phyloP scores from a whole-genome alignment of 352 stramenopile genomes.

The Pythium brassicae region DNA sequence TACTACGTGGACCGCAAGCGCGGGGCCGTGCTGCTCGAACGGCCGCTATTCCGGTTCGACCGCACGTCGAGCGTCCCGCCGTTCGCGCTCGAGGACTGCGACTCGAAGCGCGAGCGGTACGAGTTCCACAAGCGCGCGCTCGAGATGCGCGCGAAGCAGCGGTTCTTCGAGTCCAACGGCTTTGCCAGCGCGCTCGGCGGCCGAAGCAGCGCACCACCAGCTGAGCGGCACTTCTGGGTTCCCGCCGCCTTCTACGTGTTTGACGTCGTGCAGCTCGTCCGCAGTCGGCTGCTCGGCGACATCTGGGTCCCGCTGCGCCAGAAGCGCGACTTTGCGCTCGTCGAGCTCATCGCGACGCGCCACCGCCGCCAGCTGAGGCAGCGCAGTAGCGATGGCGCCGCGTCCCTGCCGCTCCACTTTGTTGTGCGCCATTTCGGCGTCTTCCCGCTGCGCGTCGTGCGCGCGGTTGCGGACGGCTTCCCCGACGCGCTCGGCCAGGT shows the following conservation, averaged over 20 bases:
- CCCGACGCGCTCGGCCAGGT: slow-evolving; percentile 27
- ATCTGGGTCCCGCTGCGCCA: slow-evolving; percentile 48
- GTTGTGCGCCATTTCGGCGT: slow-evolving; percentile 29
- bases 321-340: slow-evolving; percentile 24
- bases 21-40: slow-evolving; percentile 30
- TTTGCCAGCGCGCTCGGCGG: neutral
- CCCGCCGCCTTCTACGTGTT: slow-evolving; percentile 39
- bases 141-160: slow-evolving; percentile 37
- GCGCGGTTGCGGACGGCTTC: slow-evolving; percentile 33
- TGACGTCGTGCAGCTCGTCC: slow-evolving; percentile 33
- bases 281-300: slow-evolving; percentile 34
- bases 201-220: slow-evolving; percentile 4
- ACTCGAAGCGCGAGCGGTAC: slow-evolving; percentile 34
- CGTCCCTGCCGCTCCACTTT: slow-evolving; percentile 54
- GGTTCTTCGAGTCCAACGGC: slow-evolving; percentile 27
- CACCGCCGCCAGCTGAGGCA: slow-evolving; percentile 48
- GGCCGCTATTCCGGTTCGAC: slow-evolving; percentile 30
- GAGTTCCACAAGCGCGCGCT: slow-evolving; percentile 33
- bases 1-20: slow-evolving; percentile 54
- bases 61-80: slow-evolving; percentile 26
- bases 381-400: slow-evolving; percentile 32
- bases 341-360: slow-evolving; percentile 45
- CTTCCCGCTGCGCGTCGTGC: slow-evolving; percentile 29
- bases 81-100: slow-evolving; percentile 44
- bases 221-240: slow-evolving; percentile 14